Percentiles rank a stretch among this genome's conserved stretches.
Conservation (phyloP, 2,329 filamentous ascomycete species). For the Ustulina deusta region DNA sequence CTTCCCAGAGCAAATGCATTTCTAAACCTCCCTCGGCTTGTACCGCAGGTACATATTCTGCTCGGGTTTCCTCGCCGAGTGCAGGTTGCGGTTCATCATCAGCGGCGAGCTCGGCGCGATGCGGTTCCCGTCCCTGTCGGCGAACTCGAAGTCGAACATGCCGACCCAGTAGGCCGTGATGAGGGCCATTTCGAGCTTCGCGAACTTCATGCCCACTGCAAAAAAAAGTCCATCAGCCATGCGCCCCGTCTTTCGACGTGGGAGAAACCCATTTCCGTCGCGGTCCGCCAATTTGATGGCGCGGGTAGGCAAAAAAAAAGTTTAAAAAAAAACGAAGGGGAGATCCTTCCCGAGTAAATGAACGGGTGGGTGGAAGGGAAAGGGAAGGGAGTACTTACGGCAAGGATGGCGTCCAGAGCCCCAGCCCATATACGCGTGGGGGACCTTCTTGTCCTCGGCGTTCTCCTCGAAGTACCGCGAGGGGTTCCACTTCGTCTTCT, state of each 20-base stretch:
- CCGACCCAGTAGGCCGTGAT: slow-evolving; percentile 62
- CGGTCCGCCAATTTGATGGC: not conserved
- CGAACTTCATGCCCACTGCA: slow-evolving; percentile 55
- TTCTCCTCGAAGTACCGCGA: slow-evolving; percentile 57
- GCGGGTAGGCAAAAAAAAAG: not conserved
- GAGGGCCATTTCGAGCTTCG: slow-evolving; percentile 62
- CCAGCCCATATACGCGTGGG: slow-evolving; percentile 46
- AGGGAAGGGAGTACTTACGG: slow-evolving; percentile 42
- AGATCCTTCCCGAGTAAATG: not conserved
- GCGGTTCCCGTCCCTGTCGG: slow-evolving; percentile 53
- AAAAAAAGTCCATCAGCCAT: not conserved
- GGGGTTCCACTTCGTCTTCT: slow-evolving; percentile 60
- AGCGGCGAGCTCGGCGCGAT: slow-evolving; percentile 44
- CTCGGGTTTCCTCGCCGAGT: slow-evolving; percentile 57
- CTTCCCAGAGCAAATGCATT: not conserved
- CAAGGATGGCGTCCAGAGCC: slow-evolving; percentile 54
- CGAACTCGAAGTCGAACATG: slow-evolving; percentile 58
- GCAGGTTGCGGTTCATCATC: slow-evolving; percentile 53
- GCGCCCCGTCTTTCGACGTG: not conserved
- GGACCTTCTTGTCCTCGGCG: slow-evolving; percentile 55
- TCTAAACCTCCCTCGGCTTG: slow-evolving; percentile 39
- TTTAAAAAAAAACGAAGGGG: too few species aligned
- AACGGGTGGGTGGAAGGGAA: not conserved
- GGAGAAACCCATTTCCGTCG: not conserved
- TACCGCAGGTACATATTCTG: slow-evolving; percentile 54